phyloP scores from a whole-genome alignment of 805 yeast species.

The Kluyveromyces siamensis region DNA sequence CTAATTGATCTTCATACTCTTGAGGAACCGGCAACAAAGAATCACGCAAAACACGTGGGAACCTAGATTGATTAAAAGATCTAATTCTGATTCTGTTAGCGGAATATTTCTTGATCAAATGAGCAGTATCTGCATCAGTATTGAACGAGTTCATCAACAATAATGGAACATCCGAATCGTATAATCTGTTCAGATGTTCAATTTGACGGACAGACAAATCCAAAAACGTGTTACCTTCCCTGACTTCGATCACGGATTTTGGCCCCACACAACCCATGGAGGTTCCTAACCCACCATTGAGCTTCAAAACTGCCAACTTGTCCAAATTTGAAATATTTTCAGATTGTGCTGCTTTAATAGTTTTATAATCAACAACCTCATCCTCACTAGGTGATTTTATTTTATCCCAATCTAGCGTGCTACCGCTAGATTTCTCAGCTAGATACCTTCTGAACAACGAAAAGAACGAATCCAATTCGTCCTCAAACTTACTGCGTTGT shows the following conservation, averaged over 20 bases:
- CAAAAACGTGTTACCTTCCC: conserved; percentile 95
- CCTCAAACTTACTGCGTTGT: conserved; percentile 56
- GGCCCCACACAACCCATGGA: conserved; percentile 99
- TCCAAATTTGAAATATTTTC: conserved; percentile 40
- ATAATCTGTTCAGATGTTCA: conserved; percentile 83
- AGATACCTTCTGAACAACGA: conserved; percentile 88
- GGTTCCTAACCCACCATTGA: conserved; percentile 97
- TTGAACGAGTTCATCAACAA: conserved; percentile 97
- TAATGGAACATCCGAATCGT: conserved; percentile 89
- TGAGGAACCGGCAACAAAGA: conserved; percentile 94
- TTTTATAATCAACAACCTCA: conserved; percentile 76
- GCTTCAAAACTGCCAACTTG: conserved; percentile 88
- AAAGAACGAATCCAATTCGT: conserved; percentile 91
- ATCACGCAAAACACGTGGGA: conserved; percentile 92
- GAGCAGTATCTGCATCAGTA: conserved; percentile 91
- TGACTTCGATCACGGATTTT: conserved; percentile 93
- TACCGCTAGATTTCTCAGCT: conserved; percentile 79
- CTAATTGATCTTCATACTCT: conserved; percentile 58
- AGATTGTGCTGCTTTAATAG: conserved; percentile 32
- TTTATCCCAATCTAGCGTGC: conserved; percentile 86
- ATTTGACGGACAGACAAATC: conserved; percentile 95
- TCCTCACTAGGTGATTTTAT: conserved; percentile 83
- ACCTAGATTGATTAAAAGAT: conserved; percentile 96
- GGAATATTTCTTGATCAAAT: conserved; percentile 91
- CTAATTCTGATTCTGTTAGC: conserved; percentile 92